Evolutionary conservation across 2,329 filamentous ascomycete species (phyloP), one percentile per base, ranked within the genome.

Genomic region (Allantophomopsis cytisporea): DNA sequence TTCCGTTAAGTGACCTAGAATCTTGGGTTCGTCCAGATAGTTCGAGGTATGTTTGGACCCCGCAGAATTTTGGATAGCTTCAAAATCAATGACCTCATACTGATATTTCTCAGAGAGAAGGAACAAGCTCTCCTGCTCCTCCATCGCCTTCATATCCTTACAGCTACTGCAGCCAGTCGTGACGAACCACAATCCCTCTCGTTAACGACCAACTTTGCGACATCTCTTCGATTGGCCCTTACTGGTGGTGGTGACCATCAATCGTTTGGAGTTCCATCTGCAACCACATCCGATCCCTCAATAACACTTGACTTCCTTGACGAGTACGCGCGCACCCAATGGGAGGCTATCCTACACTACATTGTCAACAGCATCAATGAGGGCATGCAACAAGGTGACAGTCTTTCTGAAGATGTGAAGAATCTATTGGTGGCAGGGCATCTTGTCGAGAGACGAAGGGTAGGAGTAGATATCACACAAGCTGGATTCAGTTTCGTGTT

Each of bases 341-440:
- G 91, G 88, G 93, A 98, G 59, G 83, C 86, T 18, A 94, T 98
- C 20, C 61, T 98, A 36, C 91, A 95, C 58, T 98, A 87, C 54
- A 88, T 98, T 57, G 91, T 98, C 15, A 83, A 81, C 42, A 81
- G 76, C 44, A 80, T 83, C 7, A 77, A 73, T 1, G 55, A 59
- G 18, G 69, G 73, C 45, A 57, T 66, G 52, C 54, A 62, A 45
- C 54, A 69, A 51, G 46, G 61, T 40, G 58, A 62, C 41, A 69
- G 69, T 1, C 76, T 83, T 21, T 84, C 83, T 56, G 72, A 74
- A 51, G 82, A 82, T 13, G 93, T 96, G 21, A 93, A 89, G 60
- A 76, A 83, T 46, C 70, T 98, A 33, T 70, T 98, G 36, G 69
- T 87, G 48, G 73, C 77, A 1, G 91, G 91, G 3, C 73, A 81